A percentile compares a stretch with the other conserved stretches of the same genome.
Conservation (phyloP, 2,329 filamentous ascomycete genomes). For the Polychaeton citri region DNA sequence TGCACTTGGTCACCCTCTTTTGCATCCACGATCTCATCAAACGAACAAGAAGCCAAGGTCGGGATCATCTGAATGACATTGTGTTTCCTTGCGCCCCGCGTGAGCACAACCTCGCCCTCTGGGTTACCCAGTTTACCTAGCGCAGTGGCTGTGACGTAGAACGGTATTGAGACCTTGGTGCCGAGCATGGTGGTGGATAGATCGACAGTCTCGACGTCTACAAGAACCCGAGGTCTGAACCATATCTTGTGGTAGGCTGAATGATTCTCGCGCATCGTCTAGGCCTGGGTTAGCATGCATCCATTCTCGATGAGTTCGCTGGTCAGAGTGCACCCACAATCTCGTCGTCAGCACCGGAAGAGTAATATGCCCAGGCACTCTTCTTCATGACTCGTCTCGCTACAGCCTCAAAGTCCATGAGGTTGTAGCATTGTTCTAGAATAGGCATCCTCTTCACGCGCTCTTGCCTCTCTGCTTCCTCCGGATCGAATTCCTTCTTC, state of each 20-base stretch:
- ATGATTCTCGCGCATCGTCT: constrained; percentile 94
- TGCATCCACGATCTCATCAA: constrained; percentile 93
- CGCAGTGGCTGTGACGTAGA: constrained; percentile 93
- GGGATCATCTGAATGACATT: constrained; percentile 97
- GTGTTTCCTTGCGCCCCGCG: constrained; percentile 70
- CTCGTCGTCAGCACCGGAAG: constrained; percentile 79
- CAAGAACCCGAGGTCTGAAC: constrained; percentile 82
- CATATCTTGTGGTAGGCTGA: constrained; percentile 91
- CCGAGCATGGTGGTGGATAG: constrained; percentile 89
- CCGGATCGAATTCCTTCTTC: constrained; percentile 53
- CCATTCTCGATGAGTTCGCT: neutral
- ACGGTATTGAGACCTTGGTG: constrained; percentile 68
- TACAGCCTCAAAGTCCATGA: constrained; percentile 92
- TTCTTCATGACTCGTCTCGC: constrained; percentile 88
- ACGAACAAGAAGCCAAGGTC: constrained; percentile 88
- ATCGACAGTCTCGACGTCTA: constrained; percentile 81
- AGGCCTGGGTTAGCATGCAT: constrained; percentile 8
- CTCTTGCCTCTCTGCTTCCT: constrained; percentile 61
- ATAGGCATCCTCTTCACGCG: constrained; percentile 56
- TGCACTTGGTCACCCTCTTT: constrained; percentile 68
- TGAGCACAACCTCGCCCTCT: constrained; percentile 87
- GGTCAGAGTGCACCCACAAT: constrained; percentile 53
- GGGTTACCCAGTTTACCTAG: constrained; percentile 88
- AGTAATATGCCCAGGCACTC: constrained; percentile 96
- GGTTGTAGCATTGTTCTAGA: constrained; percentile 79